Evolutionary conservation across 2,329 filamentous ascomycete genomes (phyloP), one percentile per base, ranked within the genome.

Genomic region (Stagonosporopsis tanaceti): DNA sequence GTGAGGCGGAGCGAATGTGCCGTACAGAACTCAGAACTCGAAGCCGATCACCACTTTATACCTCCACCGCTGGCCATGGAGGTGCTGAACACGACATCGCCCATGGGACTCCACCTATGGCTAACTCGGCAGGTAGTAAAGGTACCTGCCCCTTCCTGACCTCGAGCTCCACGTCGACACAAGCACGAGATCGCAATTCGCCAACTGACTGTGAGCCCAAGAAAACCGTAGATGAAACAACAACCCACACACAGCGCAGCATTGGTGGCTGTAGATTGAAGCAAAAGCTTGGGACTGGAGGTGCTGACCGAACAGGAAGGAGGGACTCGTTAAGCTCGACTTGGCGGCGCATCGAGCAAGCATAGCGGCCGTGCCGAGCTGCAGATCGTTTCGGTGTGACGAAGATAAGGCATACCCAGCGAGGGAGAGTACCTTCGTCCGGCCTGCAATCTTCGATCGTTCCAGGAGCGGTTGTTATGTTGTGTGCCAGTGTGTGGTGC

Each of bases 261-360:
- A 74, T 72, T 74, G 70, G 71, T 51, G 52, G 57, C 59, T 39
- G 48, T 67, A 71, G 62, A 74, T 74, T 34, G 70, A 69, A 67
- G 40, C 39, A 63, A 65, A 71, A 71, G 68, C 70, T 72, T 54
- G 57, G 45, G 42, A 51, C 57, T 66, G 62, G 58, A 60, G 53
- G 54, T 51, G 47, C 47, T 20, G 55, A 64, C 70, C 40, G 47
- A 70, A 66, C 60, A 65, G 73, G 73, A 69, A 75, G 73, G 72
- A 70, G 71, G 67, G 61, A 60, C 58, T 70, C 22, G 64, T 62
- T 50, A 65, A 63, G 56, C 61, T 52, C 45, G 57, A 57, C 71
- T 75, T 72, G 71, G 70, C 63, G 48, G 60, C 42, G 47, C 59
- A 61, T 50, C 27, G 41, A 52, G 30, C 47, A 57, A 50, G 51